These are phyloP conservation scores for Arctostaphylos glauca DNA, from an alignment of 148 eudicot species.

Conservation along the genomic window DNA sequence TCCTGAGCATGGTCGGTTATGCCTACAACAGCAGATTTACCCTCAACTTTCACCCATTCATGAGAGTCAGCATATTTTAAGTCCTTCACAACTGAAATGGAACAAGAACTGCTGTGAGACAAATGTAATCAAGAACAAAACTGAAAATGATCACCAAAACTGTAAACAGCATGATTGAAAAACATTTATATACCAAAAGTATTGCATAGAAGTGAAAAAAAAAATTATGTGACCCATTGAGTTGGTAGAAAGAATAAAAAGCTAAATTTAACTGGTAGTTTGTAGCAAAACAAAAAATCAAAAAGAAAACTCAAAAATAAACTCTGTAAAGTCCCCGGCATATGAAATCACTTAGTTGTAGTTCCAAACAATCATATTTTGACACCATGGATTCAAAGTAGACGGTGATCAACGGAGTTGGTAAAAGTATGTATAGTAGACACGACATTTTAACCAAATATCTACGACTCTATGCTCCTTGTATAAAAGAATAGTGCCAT, in stretches of 20 bases:
- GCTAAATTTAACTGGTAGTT: neutral
- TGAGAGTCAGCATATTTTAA: slow-evolving; percentile 81
- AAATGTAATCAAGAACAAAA: neutral
- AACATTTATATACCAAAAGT: no score
- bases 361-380: neutral
- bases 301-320: neutral
- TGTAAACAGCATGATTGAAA: neutral
- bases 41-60: slow-evolving; percentile 90
- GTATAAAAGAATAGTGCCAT: neutral
- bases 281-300: neutral
- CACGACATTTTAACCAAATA: neutral
- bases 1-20: slow-evolving; percentile 95
- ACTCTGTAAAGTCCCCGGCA: neutral
- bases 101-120: neutral
- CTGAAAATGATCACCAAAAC: slow-evolving; percentile 1
- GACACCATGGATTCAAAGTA: neutral
- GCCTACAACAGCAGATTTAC: slow-evolving; percentile 68
- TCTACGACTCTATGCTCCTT: neutral
- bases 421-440: neutral
- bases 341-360: neutral
- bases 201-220: no score
- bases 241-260: neutral
- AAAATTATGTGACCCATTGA: no score
- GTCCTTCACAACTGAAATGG: slow-evolving; percentile 61
- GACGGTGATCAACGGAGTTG: neutral